Percentiles rank a stretch among this genome's conserved stretches.
phyloP scores from a whole-genome alignment of 805 yeast species.

The Cyberlindnera mississippiensis region DNA sequence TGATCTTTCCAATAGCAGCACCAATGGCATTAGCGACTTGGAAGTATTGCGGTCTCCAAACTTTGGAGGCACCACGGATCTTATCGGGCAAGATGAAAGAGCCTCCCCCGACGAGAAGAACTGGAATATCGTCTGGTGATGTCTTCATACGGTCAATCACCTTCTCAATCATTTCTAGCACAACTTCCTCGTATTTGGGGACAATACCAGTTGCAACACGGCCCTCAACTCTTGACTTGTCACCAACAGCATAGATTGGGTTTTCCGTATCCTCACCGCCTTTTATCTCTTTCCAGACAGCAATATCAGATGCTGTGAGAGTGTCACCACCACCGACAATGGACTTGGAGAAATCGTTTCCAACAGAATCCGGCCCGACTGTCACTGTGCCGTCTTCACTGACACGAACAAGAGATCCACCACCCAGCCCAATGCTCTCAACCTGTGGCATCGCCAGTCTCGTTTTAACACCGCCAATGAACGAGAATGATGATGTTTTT shows the following conservation, averaged over 20 bases:
- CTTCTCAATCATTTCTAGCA: conserved; percentile 25
- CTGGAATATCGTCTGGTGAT: conserved; percentile 39
- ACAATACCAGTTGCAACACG: conserved; percentile 14
- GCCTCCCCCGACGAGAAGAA: conserved; percentile 48
- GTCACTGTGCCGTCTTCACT: conserved; percentile 25
- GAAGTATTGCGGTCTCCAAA: conserved; percentile 39
- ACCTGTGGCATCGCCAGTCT: conserved; percentile 49
- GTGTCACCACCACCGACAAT: conserved; percentile 41
- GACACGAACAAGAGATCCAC: conserved; percentile 42
- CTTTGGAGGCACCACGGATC: conserved; percentile 40
- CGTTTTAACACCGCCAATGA: conserved; percentile 46
- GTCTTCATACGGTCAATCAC: conserved; percentile 44
- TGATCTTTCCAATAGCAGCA: conserved; percentile 46
- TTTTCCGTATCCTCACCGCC: conserved; percentile 11
- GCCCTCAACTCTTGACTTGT: conserved; percentile 27
- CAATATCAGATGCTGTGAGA: conserved; percentile 38
- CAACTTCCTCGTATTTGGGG: conserved; percentile 15
- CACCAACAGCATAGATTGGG: conserved; percentile 27
- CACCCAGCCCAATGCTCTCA: conserved; percentile 48
- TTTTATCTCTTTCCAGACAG: conserved; percentile 23
- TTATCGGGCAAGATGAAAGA: conserved; percentile 40
- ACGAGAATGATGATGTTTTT: conserved; percentile 40
- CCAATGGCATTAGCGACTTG: conserved; percentile 51
- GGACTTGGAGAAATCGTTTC: conserved; percentile 35
- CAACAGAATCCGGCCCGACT: conserved; percentile 50